Evolutionary conservation across 2,329 filamentous ascomycete genomes (phyloP), one percentile per base, ranked within the genome.

Genomic region (Endocalyx cinctus): DNA sequence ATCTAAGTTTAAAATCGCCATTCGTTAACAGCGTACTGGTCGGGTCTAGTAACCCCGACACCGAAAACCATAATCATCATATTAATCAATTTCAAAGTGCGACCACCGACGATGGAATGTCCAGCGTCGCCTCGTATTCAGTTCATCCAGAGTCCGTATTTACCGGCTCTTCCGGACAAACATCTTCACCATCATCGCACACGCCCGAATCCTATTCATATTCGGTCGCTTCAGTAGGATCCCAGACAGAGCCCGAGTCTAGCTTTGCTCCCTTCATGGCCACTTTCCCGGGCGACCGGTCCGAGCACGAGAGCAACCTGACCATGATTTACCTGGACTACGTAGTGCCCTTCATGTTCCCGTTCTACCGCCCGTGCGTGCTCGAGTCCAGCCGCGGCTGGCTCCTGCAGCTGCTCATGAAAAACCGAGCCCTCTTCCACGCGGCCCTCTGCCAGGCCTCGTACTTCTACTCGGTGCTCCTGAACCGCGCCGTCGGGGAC

Each of bases 241-340:
- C 13, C 27, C 7, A 27, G 29, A 13, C n/a, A 10, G 22, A 17
- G 19, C n/a, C n/a, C n/a, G n/a, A n/a, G n/a, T n/a, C n/a, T n/a
- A n/a, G n/a, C n/a, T n/a, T n/a, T n/a, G n/a, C n/a, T n/a, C n/a
- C n/a, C n/a, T n/a, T n/a, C n/a, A n/a, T n/a, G n/a, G 12, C 20
- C 20, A 23, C 8, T n/a, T 8, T 8, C 20, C 20, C 20, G n/a
- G 20, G 20, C n/a, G n/a, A 8, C n/a, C 8, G 20, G 20, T 23
- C 20, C 8, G 49, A 52, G 23, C 12, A 39, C 10, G 52, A 54
- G 22, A 42, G 47, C 3, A 45, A 50, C 47, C 64, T 70, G 27
- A 56, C 73, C 36, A 75, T 77, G 67, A 66, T 75, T 36, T 82
- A 79, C 48, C 62, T 81, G 28, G 77, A 82, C 51, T 70, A 75